These are phyloP conservation scores for Endocarpon pusillum DNA, from an alignment of 495 filamentous ascomycete species.

Conservation along the genomic window DNA sequence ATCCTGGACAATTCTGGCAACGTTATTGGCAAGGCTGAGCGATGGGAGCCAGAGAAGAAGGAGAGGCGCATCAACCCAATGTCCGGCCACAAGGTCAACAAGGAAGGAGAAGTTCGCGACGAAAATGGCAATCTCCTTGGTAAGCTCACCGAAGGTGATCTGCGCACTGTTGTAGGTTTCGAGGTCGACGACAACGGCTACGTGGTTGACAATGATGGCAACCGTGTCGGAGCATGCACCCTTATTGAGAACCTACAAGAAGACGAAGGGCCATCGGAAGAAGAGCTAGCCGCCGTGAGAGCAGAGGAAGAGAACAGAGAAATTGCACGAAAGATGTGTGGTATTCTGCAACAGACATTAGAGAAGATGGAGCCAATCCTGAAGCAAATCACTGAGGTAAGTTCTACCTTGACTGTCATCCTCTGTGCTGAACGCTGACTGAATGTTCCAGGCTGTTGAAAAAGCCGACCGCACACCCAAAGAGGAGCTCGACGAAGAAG, in stretches of 20 bases:
- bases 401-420: conserved; percentile 9
- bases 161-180: conserved; percentile 53
- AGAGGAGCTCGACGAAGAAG: conserved; percentile 82
- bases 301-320: conserved; percentile 50
- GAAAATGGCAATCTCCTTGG: conserved; percentile 68
- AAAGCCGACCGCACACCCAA: conserved; percentile 67
- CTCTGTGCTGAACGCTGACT: conserved; percentile 11
- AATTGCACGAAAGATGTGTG: conserved; percentile 60
- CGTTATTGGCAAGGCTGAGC: conserved; percentile 60
- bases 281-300: conserved; percentile 35
- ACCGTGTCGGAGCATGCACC: conserved; percentile 63
- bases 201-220: conserved; percentile 68
- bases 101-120: conserved; percentile 68
- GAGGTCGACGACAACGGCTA: conserved; percentile 76
- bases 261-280: conserved; percentile 18
- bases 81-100: conserved; percentile 61
- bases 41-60: conserved; percentile 65
- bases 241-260: conserved; percentile 59
- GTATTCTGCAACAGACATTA: conserved; percentile 59
- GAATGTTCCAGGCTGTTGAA: conserved; percentile 44
- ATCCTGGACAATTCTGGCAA: conserved; percentile 72
- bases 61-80: conserved; percentile 49
- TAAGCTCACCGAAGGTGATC: conserved; percentile 56
- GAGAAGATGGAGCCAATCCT: conserved; percentile 72
- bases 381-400: conserved; percentile 73